Base-by-base conservation (phyloP, 176 grass and related monocot species). In the Oryza meridionalis region DNA sequence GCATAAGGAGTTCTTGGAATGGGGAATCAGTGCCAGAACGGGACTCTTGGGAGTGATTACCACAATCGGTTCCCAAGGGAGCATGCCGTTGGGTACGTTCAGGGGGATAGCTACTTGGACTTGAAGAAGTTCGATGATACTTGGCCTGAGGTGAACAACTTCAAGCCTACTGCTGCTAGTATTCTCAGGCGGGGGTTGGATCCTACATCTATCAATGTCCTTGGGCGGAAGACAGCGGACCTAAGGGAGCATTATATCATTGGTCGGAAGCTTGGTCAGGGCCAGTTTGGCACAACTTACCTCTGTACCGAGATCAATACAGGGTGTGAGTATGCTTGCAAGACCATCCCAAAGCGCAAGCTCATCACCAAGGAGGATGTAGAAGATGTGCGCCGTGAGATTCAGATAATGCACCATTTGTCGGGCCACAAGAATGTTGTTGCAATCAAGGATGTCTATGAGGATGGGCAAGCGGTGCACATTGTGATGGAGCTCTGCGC, bases 321-420 rank as follows among this genome's bases (percentile, higher is more conserved):
- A 46, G 96, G 96, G 63, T 88, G 72, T 8, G 83, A 96, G 16
- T 99, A 91, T n/a, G 96, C 96, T 16, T 96, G 96, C 93, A 99
- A 99, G 82, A 92, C 90, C 46, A 99, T 99, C 82, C 74, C 82
- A 6, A 99, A 96, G 84, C 88, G 88, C 16, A 99, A 91, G 77
- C 88, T 99, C 80, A 80, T 90, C 61, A 89, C 93, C 33, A 92
- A 73, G 58, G 81, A 92, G 77, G 96, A 99, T 65, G 81, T 96
- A 7, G 93, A 99, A 84, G 96, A 99, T 70, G 93, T 93, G 22
- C 82, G 88, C 27, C 83, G 91, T 37, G 96, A 99, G 93, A 99
- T 99, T 66, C 93, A 96, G 83, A 92, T 99, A 90, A 94, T 99
- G 91, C 96, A 99, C 75, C 96, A 99, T 75, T 58, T 99, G 49